phyloP scores from a whole-genome alignment of 2,329 filamentous ascomycete genomes.

The Magnaporthiopsis rhizophila region DNA sequence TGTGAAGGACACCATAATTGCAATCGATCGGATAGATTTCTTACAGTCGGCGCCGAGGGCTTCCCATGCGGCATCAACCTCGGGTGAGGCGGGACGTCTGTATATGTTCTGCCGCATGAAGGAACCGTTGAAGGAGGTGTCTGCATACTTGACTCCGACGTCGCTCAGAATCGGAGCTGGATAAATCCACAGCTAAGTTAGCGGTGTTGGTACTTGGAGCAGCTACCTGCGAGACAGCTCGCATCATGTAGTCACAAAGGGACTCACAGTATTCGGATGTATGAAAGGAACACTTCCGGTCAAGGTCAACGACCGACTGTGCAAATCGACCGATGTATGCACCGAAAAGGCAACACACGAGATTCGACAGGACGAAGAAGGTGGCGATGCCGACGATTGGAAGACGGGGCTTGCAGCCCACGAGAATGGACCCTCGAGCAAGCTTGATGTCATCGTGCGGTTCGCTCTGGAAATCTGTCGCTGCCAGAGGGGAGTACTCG shows the following conservation, averaged over 20 bases:
- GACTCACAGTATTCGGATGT: slow-evolving; percentile 11
- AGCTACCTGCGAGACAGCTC: neutral
- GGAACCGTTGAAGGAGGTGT: slow-evolving; percentile 44
- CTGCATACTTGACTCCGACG: slow-evolving; percentile 23
- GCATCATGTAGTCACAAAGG: too few species aligned
- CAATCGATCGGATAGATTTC: slow-evolving; percentile 12
- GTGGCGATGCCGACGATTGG: neutral
- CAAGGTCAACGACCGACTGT: neutral
- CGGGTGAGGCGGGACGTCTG: slow-evolving; percentile 37
- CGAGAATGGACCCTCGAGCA: neutral
- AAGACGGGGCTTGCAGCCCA: neutral
- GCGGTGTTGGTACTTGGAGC: neutral
- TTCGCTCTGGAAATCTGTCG: neutral
- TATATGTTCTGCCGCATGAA: slow-evolving; percentile 47
- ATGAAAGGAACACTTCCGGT: slow-evolving; percentile 11
- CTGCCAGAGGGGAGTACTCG: neutral
- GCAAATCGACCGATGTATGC: slow-evolving; percentile 1
- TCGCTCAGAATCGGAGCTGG: slow-evolving; percentile 26
- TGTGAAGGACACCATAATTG: neutral
- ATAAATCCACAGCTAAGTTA: neutral
- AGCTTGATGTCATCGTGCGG: neutral
- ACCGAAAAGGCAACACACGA: slow-evolving; percentile 7
- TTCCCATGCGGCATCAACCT: slow-evolving; percentile 51
- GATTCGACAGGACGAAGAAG: slow-evolving; percentile 4
- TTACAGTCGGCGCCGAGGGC: slow-evolving; percentile 25